Evolutionary conservation across 2,329 filamentous ascomycete species (phyloP).

Genomic region (Aspergillus awamori): DNA sequence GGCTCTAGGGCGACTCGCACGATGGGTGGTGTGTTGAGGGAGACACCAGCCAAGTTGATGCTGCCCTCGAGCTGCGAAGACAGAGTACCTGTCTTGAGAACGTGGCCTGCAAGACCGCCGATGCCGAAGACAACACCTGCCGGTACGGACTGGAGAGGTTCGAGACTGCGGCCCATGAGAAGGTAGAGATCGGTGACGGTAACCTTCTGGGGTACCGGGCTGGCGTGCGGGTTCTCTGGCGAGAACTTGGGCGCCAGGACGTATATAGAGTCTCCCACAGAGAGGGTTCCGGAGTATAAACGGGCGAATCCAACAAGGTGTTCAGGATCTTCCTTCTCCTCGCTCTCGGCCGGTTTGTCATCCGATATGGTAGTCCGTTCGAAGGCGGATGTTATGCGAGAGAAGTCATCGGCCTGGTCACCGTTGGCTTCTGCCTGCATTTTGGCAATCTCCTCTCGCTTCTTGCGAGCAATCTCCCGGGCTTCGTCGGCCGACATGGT

Average conservation of each 20-base stretch:
- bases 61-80: slow-evolving; percentile 85
- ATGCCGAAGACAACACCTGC: slow-evolving; percentile 96
- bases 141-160: slow-evolving; percentile 79
- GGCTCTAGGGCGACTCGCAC: slow-evolving; percentile 96
- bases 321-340: slow-evolving; percentile 71
- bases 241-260: slow-evolving; percentile 93
- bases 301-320: slow-evolving; percentile 93
- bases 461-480: slow-evolving; percentile 80
- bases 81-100: slow-evolving; percentile 94
- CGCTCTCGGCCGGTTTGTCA: slow-evolving; percentile 52
- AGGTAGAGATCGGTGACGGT: slow-evolving; percentile 88
- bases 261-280: slow-evolving; percentile 87
- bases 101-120: slow-evolving; percentile 83
- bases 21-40: slow-evolving; percentile 80
- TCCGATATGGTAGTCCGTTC: slow-evolving; percentile 61
- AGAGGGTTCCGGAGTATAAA: slow-evolving; percentile 87
- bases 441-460: slow-evolving; percentile 83
- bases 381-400: slow-evolving; percentile 63
- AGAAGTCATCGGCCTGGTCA: slow-evolving; percentile 51
- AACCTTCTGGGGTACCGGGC: slow-evolving; percentile 76
- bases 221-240: slow-evolving; percentile 71
- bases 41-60: slow-evolving; percentile 86
- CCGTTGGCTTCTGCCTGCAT: slow-evolving; percentile 64
- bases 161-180: slow-evolving; percentile 89
- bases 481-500: slow-evolving; percentile 86